These are phyloP conservation scores for Beta macrorhiza DNA, from an alignment of 179 eudicot genomes.

Conservation along the genomic window DNA sequence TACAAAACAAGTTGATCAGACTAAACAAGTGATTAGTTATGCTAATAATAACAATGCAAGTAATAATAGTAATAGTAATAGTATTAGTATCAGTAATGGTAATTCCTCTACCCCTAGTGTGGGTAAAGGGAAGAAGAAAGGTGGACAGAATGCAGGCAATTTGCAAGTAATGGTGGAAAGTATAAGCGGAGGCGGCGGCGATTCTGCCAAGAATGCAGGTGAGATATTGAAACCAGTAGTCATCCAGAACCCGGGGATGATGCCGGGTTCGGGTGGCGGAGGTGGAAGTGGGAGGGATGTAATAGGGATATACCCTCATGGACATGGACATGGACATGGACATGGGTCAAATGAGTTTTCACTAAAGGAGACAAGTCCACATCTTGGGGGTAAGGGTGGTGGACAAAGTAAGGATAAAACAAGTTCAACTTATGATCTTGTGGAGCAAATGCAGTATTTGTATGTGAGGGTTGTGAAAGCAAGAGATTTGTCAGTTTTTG, in stretches of 20 bases:
- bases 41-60: not conserved
- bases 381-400: constrained; percentile 35
- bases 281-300: constrained; percentile 37
- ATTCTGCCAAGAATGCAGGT: constrained; percentile 34
- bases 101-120: not conserved
- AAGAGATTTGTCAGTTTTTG: constrained; percentile 29
- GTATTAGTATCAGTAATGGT: not conserved
- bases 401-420: constrained; percentile 40
- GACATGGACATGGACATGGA: not conserved
- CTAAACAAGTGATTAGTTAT: constrained; percentile 37
- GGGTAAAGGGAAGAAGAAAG: constrained; percentile 54
- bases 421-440: constrained; percentile 45
- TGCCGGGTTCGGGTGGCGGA: constrained; percentile 24
- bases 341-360: constrained; percentile 42
- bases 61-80: not conserved
- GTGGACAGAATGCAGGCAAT: constrained; percentile 24
- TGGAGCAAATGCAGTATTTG: constrained; percentile 49
- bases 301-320: constrained; percentile 38
- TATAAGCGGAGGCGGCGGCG: constrained; percentile 21
- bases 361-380: constrained; percentile 44
- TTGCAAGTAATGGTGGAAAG: constrained; percentile 16
- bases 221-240: constrained; percentile 65
- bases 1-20: constrained; percentile 37
- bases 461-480: constrained; percentile 47
- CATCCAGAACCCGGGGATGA: constrained; percentile 38